phyloP scores from a whole-genome alignment of 2,329 filamentous ascomycete genomes.

The Lecanicillium sp. region DNA sequence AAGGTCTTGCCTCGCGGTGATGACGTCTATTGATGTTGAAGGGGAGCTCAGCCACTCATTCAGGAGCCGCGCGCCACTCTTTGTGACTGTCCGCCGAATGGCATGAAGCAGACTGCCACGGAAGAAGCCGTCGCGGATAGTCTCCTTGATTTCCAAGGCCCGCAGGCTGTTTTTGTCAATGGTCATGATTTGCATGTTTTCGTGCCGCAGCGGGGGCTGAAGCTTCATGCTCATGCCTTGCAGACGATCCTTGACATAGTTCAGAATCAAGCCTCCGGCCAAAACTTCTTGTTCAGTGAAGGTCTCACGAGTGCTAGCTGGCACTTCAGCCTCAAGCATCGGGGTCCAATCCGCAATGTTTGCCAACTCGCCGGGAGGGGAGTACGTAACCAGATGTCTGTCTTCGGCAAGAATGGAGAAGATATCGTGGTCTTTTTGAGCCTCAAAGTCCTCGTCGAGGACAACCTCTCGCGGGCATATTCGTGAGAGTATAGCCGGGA shows the following conservation, averaged over 20 bases:
- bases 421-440: conserved; percentile 52
- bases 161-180: conserved; percentile 90
- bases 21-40: conserved; percentile 75
- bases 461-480: conserved; percentile 82
- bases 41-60: conserved; percentile 83
- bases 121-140: conserved; percentile 69
- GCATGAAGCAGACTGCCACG: conserved; percentile 84
- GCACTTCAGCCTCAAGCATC: conserved; percentile 69
- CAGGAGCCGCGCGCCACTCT: conserved; percentile 78
- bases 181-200: conserved; percentile 69
- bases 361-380: conserved; percentile 37
- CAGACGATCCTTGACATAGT: conserved; percentile 75
- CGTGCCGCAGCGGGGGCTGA: conserved; percentile 70
- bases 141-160: conserved; percentile 81
- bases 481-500: conserved; percentile 76
- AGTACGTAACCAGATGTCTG: conserved; percentile 68
- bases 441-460: conserved; percentile 56
- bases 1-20: conserved; percentile 72
- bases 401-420: conserved; percentile 67
- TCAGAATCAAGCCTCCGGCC: conserved; percentile 73
- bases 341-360: conserved; percentile 59
- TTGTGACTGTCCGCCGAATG: conserved; percentile 83
- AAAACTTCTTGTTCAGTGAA: conserved; percentile 65
- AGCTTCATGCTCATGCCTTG: conserved; percentile 73
- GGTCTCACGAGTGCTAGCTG: conserved; percentile 37